Evolutionary conservation across 345 rosid genomes (phyloP).

Genomic region (Boechera divaricarpa): DNA sequence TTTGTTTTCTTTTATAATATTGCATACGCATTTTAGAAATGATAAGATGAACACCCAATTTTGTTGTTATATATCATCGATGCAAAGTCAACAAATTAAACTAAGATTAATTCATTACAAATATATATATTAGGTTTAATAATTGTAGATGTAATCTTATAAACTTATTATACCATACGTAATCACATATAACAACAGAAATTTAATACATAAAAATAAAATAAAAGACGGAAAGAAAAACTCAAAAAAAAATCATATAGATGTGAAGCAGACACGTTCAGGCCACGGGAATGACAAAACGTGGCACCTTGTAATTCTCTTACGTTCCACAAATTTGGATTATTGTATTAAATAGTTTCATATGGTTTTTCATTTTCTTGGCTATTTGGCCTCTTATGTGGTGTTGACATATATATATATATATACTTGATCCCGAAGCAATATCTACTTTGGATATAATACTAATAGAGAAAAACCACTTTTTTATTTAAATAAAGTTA

Average conservation of each 20-base stretch:
- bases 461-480: conserved; percentile 1
- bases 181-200: conserved; percentile 29
- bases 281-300: conserved; percentile 41
- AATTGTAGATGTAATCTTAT: conserved; percentile 17
- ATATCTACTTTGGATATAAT: conserved; percentile 43
- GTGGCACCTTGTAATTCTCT: conserved; percentile 48
- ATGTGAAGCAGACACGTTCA: conserved; percentile 49
- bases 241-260: conserved; percentile 21
- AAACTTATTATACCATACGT: conserved; percentile 4
- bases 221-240: conserved; percentile 14
- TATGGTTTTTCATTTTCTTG: background rate
- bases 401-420: conserved; percentile 35
- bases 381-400: conserved; percentile 31
- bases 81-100: conserved; percentile 2
- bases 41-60: background rate
- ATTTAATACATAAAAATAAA: background rate
- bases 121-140: background rate
- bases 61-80: background rate
- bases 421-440: conserved; percentile 43
- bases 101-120: background rate
- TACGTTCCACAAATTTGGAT: conserved; percentile 32
- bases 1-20: background rate
- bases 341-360: conserved; percentile 32
- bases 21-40: background rate
- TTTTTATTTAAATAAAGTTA: background rate